Conservation (phyloP, 2,329 filamentous ascomycete genomes). For the Nakataea oryzae region DNA sequence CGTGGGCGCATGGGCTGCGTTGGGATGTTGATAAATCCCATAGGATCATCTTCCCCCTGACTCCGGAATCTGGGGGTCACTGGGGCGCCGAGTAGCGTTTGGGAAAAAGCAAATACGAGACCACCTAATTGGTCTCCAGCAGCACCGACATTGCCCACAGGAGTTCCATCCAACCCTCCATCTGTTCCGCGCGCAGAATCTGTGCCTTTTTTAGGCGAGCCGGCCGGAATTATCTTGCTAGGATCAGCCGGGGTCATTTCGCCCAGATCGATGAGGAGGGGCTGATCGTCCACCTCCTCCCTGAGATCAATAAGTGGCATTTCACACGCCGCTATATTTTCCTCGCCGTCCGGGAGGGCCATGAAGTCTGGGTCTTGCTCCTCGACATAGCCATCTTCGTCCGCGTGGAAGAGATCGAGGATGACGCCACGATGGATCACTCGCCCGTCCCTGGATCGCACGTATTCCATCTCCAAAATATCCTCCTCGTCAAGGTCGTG, state of each 20-base stretch:
- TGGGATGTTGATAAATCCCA: no score
- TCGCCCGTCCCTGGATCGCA: conserved; percentile 15
- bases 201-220: background rate
- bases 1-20: no score
- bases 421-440: conserved; percentile 21
- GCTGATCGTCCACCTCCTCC: background rate
- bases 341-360: background rate
- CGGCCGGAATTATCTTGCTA: background rate
- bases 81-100: no score
- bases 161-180: no score
- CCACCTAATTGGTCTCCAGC: no score
- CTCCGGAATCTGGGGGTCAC: no score
- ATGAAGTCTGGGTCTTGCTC: conserved; percentile 1
- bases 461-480: conserved; percentile 13
- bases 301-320: background rate
- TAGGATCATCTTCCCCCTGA: no score
- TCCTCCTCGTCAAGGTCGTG: conserved; percentile 5
- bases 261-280: background rate
- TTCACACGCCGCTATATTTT: background rate
- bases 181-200: background rate
- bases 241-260: background rate
- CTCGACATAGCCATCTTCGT: conserved; percentile 5
- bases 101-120: no score
- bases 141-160: background rate
- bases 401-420: conserved; percentile 16